Percentiles rank a stretch among this genome's conserved stretches.
phyloP scores from a whole-genome alignment of 73 alveolate species.

The Symbiodinium natans region DNA sequence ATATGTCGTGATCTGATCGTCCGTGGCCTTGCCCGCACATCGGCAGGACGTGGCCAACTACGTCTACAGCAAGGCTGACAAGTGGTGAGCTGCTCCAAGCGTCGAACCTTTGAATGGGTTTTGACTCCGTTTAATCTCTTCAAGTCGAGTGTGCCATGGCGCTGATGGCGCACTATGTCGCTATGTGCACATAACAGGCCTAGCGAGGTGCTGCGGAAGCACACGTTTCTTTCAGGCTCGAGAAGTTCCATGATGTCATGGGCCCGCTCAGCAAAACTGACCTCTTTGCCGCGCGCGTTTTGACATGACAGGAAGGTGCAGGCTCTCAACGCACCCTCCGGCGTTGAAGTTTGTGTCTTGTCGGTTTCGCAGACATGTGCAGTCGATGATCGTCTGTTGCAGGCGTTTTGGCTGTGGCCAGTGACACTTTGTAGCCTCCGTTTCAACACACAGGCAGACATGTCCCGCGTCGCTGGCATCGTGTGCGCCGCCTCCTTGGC shows the following conservation, averaged over 20 bases:
- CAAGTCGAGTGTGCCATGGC: not conserved
- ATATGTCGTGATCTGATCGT: too few species aligned
- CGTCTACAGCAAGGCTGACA: conserved; percentile 30
- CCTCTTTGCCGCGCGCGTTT: too few species aligned
- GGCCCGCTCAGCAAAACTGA: too few species aligned
- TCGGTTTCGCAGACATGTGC: not conserved
- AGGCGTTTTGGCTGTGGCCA: too few species aligned
- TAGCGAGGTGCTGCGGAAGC: not conserved
- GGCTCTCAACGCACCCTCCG: too few species aligned
- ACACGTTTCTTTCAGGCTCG: not conserved
- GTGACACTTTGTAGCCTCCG: too few species aligned
- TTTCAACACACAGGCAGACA: not conserved
- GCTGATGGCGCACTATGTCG: not conserved
- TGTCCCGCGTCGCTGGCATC: conserved; percentile 52
- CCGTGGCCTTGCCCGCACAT: too few species aligned
- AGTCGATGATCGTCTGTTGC: too few species aligned
- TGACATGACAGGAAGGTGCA: too few species aligned
- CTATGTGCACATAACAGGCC: not conserved
- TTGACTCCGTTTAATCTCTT: not conserved
- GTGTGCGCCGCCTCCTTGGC: conserved; percentile 33
- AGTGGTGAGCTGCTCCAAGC: conserved; percentile 30
- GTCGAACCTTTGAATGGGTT: not conserved
- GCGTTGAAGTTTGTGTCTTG: not conserved
- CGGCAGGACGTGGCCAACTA: not conserved
- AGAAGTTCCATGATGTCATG: not conserved